Conservation (phyloP, 345 rosid genomes). For the Citrus unshiu region DNA sequence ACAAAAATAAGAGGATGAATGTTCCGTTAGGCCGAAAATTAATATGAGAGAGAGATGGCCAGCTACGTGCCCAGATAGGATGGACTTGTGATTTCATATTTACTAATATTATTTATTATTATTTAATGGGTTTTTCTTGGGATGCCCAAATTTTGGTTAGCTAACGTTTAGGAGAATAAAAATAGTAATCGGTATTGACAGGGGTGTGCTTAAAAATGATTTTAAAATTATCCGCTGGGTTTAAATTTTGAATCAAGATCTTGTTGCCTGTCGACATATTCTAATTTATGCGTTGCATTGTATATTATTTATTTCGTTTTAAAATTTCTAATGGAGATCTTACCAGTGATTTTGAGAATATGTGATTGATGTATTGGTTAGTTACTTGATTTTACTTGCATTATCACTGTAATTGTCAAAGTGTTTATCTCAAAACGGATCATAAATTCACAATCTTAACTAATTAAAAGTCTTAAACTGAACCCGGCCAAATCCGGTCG, state of each 20-base stretch:
- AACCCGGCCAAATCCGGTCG: no score
- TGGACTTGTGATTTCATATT: background rate
- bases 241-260: slow-evolving; percentile 28
- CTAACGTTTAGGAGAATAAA: slow-evolving; percentile 9
- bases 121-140: slow-evolving; percentile 18
- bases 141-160: slow-evolving; percentile 14
- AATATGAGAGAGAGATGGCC: slow-evolving; percentile 29
- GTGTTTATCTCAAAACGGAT: background rate
- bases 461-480: no score
- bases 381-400: background rate
- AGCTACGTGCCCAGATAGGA: background rate
- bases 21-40: background rate
- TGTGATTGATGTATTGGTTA: background rate
- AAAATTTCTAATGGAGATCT: background rate
- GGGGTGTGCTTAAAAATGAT: background rate
- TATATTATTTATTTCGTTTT: background rate
- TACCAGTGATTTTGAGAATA: background rate
- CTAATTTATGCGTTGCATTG: background rate
- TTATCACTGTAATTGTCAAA: background rate
- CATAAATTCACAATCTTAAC: no score
- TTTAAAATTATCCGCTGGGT: background rate
- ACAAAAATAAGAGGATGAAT: background rate
- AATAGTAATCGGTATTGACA: slow-evolving; percentile 3
- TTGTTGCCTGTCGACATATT: background rate
- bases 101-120: background rate